Evolutionary conservation across 140 eudicot species (phyloP), one percentile per base, ranked within the genome.

Genomic region (Bidens hawaiensis): DNA sequence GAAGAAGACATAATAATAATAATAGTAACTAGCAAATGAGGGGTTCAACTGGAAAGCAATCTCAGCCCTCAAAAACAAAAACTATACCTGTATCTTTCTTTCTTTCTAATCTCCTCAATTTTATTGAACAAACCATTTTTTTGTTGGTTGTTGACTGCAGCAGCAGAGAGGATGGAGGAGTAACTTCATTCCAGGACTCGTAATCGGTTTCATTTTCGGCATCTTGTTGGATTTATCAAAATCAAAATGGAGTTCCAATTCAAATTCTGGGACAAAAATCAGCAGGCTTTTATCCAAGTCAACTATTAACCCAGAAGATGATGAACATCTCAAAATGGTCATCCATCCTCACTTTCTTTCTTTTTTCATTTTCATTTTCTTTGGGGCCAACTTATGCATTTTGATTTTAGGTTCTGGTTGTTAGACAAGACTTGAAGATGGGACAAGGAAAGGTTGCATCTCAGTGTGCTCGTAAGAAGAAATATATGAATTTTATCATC

Each of bases 381-480:
- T n/a, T n/a, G n/a, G n/a, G n/a, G n/a, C n/a, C n/a, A n/a, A n/a
- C n/a, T n/a, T n/a, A n/a, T n/a, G 16, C 13, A 34, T 65, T 47
- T 36, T 18, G 5, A 9, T 38, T 47, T 57, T 79, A 93, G 99
- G 99, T 93, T 62, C 88, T 93, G 14, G 96, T 93, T 45, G 99
- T 93, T 71, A 82, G 99, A 79, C 96, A 88, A 72, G 99, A 93
- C 72, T 83, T 93, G 68, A 93, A 82, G 80, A 93, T 93, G 99
- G 99, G 95, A 67, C 55, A 82, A 27, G 99, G 99, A 70, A 93
- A 93, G 68, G 79, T 93, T 63, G 99, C 96, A 2, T 93, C 96
- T 71, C 99, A 93, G 66, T 93, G 99, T 88, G 99, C 99, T 68
- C 99, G 99, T 93, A 79, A 82, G 96, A 60, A 70, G n/a, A 14